A percentile compares a stretch with the other conserved stretches of the same genome.
Conservation (phyloP, 768 basidiomycete genomes). For the Porphyrellus cyaneotinctus region DNA sequence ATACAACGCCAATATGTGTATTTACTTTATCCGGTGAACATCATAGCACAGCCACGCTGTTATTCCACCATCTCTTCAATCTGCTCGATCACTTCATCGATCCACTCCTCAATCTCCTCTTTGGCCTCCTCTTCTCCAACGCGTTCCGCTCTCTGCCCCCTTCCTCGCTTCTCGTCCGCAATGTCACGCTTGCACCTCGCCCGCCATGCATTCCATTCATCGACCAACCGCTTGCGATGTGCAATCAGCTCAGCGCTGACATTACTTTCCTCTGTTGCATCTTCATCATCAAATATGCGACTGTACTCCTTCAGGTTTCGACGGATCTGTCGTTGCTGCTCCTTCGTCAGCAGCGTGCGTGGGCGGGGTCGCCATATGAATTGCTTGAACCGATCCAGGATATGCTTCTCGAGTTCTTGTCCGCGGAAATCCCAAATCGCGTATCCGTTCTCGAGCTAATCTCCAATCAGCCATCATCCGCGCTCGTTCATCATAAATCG, state of each 20-base stretch:
- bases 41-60: slow-evolving; percentile 25
- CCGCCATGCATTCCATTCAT: slow-evolving; percentile 99
- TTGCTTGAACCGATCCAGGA: slow-evolving; percentile 96
- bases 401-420: slow-evolving; percentile 85
- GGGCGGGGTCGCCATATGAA: slow-evolving; percentile 99
- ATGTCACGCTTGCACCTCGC: slow-evolving; percentile 61
- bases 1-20: too few relatives aligned
- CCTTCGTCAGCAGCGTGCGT: slow-evolving; percentile 77
- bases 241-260: slow-evolving; percentile 93
- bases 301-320: slow-evolving; percentile 91
- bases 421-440: slow-evolving; percentile 98
- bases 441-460: slow-evolving; percentile 91
- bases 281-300: slow-evolving; percentile 91
- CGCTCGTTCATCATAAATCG: slow-evolving; percentile 23
- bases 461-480: slow-evolving; percentile 7
- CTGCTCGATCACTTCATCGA: slow-evolving; percentile 92
- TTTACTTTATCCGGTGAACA: neutral
- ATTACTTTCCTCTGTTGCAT: slow-evolving; percentile 91
- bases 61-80: slow-evolving; percentile 72
- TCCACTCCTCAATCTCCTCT: slow-evolving; percentile 91
- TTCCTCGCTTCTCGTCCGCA: slow-evolving; percentile 49
- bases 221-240: slow-evolving; percentile 83
- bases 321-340: slow-evolving; percentile 81
- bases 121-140: slow-evolving; percentile 54
- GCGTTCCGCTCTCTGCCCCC: slow-evolving; percentile 30